Evolutionary conservation across 2,329 filamentous ascomycete species (phyloP).

Genomic region (Colletotrichum horii): DNA sequence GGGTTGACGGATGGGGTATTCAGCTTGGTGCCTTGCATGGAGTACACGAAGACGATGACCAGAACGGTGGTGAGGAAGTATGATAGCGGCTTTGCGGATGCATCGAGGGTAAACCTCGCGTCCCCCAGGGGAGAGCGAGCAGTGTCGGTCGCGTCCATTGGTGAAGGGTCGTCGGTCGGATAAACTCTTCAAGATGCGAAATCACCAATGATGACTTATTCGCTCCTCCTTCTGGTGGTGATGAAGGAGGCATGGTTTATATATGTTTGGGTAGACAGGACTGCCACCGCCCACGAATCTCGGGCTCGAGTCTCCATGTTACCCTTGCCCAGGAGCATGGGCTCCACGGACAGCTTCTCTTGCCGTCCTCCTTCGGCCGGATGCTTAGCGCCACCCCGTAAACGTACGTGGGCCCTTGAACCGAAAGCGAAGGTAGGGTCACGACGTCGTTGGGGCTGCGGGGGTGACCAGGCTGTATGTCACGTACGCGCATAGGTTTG

Average conservation of each 20-base stretch:
- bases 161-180: neutral
- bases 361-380: neutral
- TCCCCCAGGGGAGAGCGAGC: neutral
- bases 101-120: neutral
- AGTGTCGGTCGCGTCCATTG: neutral
- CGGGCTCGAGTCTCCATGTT: neutral
- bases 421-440: neutral
- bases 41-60: neutral
- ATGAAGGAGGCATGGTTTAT: no score
- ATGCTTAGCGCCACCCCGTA: neutral
- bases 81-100: neutral
- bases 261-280: neutral
- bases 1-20: neutral
- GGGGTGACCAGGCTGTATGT: neutral
- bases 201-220: no score
- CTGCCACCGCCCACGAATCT: neutral
- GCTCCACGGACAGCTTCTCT: neutral
- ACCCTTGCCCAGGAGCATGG: neutral
- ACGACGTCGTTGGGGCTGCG: neutral
- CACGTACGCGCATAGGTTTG: no score
- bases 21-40: neutral
- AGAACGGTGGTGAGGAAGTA: slow-evolving; percentile 7
- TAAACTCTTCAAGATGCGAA: neutral
- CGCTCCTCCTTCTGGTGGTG: no score
- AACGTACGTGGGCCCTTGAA: neutral